Evolutionary conservation across 78 protist species (phyloP).

Genomic region (Pigoraptor vietnamica): DNA sequence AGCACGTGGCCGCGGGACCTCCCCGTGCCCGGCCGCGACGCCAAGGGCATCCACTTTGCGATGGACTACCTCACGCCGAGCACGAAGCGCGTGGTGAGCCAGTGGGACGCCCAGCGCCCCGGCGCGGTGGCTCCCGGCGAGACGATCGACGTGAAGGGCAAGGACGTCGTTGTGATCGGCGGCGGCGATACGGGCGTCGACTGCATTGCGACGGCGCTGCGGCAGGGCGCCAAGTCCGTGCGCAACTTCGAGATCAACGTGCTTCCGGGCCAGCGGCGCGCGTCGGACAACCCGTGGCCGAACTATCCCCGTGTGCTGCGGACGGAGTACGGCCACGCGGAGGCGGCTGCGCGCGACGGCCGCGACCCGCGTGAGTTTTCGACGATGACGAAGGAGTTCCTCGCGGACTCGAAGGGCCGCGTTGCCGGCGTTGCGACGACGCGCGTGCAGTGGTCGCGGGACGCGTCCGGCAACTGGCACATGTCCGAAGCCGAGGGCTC

Average conservation of each 20-base stretch:
- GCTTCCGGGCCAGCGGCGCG: constrained; percentile 29
- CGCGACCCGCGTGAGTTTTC: constrained; percentile 46
- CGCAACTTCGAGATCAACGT: constrained; percentile 60
- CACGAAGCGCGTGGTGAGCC: constrained; percentile 2
- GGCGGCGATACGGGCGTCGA: constrained; percentile 88
- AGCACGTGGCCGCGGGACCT: constrained; percentile 64
- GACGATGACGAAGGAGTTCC: constrained; percentile 54
- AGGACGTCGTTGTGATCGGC: constrained; percentile 76
- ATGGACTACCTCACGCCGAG: constrained; percentile 65
- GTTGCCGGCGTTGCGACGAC: constrained; percentile 47
- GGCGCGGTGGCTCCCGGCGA: background rate
- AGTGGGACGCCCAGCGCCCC: background rate
- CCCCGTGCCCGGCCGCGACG: constrained; percentile 62
- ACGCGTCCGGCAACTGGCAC: constrained; percentile 19
- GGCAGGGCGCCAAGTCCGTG: constrained; percentile 49
- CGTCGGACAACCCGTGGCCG: constrained; percentile 70
- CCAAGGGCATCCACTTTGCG: constrained; percentile 57
- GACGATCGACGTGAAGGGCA: constrained; percentile 55
- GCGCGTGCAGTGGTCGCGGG: constrained; percentile 27
- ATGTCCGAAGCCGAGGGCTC: constrained; percentile 29
- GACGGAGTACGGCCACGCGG: constrained; percentile 81
- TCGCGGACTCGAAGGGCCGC: constrained; percentile 18
- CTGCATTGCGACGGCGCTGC: constrained; percentile 63
- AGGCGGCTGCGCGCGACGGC: constrained; percentile 29
- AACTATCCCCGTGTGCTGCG: constrained; percentile 71